A percentile compares a stretch with the other conserved stretches of the same genome.
Evolutionary conservation across 2,329 filamentous ascomycete genomes (phyloP).

Genomic region (Pseudocercospora musae): DNA sequence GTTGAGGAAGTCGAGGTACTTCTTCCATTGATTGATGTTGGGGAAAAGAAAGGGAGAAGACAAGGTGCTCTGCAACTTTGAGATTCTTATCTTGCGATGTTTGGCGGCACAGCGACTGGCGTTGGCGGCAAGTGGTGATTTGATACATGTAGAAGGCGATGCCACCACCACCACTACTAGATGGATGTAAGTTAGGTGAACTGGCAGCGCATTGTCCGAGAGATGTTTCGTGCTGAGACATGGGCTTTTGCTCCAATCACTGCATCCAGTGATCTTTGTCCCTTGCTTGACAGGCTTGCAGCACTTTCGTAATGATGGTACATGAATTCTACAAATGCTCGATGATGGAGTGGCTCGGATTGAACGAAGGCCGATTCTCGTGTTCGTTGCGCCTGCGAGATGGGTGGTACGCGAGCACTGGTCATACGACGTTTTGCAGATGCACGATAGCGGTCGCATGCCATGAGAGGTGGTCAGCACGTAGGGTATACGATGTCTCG

Average conservation of each 20-base stretch:
- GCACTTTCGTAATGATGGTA: too few species aligned
- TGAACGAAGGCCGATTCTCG: too few species aligned
- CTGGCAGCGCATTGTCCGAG: neutral
- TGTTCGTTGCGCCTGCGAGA: too few species aligned
- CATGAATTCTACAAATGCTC: too few species aligned
- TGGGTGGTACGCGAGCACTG: too few species aligned
- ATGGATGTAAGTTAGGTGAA: neutral
- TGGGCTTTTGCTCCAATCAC: neutral
- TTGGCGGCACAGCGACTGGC: neutral
- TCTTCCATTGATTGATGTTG: conserved; percentile 44
- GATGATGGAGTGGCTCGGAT: neutral
- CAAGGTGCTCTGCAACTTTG: neutral
- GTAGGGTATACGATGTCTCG: too few species aligned
- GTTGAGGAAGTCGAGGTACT: conserved; percentile 48
- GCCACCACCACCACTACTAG: neutral
- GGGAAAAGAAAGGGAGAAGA: neutral
- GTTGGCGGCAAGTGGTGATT: neutral
- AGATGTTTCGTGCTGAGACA: neutral
- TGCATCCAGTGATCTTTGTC: neutral
- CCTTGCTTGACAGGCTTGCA: neutral
- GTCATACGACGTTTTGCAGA: neutral
- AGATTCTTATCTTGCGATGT: neutral
- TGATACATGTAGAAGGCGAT: neutral
- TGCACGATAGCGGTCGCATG: neutral
- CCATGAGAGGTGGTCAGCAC: too few species aligned